Base-by-base conservation (phyloP, 2,329 filamentous ascomycete genomes). In the Trichophyton mentagrophytes region DNA sequence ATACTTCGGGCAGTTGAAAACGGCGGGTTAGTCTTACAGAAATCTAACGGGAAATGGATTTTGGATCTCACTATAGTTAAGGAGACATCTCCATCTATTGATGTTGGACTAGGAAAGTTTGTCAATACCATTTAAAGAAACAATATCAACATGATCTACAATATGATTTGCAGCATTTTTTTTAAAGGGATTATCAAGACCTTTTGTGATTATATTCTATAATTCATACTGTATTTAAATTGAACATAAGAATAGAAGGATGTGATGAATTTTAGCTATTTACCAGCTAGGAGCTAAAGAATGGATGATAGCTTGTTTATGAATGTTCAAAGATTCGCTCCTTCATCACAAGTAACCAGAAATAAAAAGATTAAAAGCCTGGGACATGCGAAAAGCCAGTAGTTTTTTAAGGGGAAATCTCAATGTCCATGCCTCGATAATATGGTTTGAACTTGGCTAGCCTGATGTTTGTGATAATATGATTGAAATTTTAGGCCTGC, bases 11-110 rank as follows among this genome's bases (percentile, higher is more conserved):
- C 71, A 58, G 76, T 75, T 3, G 66, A 65, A 20, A 67, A 66
- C 17, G 76, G 75, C 33, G 76, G 76, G 1, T 66, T 78, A 5
- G 74, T 75, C 22, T 68, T 72, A 17, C 53, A 62, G 61, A 75
- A 78, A 62, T 70, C 73, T 42, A 67, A 72, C 61, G 74, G 72
- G 7, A 73, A 71, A 53, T 75, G 71, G 73, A 62, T 73, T 46
- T 63, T 76, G 49, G 68, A 59, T 17, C n/a, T 33, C 11, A 55
- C 49, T 20, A 27, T 27, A 13, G 33, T 20, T 55, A 27, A 27
- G 27, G 49, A 55, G 49, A 33, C 49, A 2, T 55, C 49, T 1
- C 27, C 36, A 7, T 55, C 49, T 36, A 55, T 55, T 17, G 49
- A 55, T 2, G 27, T 55, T 17, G 49, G 8, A 6, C 1, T 27